phyloP scores from a whole-genome alignment of 768 basidiomycete genomes.

The Pulveroboletus ravenelii region DNA sequence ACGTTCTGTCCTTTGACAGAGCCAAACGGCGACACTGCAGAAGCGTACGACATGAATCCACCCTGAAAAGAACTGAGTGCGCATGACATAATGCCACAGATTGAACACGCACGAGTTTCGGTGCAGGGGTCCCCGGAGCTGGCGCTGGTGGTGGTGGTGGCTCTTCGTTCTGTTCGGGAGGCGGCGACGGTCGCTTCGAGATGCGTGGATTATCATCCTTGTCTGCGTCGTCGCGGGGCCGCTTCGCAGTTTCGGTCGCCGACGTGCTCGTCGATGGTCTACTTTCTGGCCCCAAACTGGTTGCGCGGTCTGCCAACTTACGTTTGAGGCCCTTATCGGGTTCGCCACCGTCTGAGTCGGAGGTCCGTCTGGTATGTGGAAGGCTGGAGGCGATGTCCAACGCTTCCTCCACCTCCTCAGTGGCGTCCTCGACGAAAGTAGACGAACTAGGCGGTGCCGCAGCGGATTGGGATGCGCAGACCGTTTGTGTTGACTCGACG shows the following conservation, averaged over 20 bases:
- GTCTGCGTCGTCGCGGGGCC: constrained; percentile 59
- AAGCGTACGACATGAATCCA: constrained; percentile 80
- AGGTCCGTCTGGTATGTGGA: constrained; percentile 24
- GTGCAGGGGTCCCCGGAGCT: constrained; percentile 27
- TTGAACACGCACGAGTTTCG: constrained; percentile 43
- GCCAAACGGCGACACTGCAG: constrained; percentile 68
- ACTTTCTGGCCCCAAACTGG: constrained; percentile 52
- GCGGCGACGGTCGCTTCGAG: constrained; percentile 59
- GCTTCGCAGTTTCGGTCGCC: constrained; percentile 44
- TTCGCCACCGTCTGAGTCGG: constrained; percentile 43
- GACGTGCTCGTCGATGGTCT: constrained; percentile 19
- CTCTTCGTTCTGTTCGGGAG: constrained; percentile 47
- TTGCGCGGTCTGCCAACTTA: constrained; percentile 62
- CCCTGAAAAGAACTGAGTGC: constrained; percentile 35
- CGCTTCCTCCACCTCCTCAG: constrained; percentile 30
- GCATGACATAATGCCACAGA: constrained; percentile 9
- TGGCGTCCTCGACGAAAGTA: constrained; percentile 17
- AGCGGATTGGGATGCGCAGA: constrained; percentile 6
- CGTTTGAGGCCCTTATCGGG: constrained; percentile 65
- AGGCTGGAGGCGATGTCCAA: constrained; percentile 24
- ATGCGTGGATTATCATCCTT: constrained; percentile 60
- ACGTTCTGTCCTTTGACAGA: constrained; percentile 64
- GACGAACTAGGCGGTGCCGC: constrained; percentile 16
- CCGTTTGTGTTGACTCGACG: constrained; percentile 13
- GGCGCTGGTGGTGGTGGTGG: constrained; percentile 3